Base-by-base conservation (phyloP, 2,329 filamentous ascomycete species). In the Neocucurbitaria cava region DNA sequence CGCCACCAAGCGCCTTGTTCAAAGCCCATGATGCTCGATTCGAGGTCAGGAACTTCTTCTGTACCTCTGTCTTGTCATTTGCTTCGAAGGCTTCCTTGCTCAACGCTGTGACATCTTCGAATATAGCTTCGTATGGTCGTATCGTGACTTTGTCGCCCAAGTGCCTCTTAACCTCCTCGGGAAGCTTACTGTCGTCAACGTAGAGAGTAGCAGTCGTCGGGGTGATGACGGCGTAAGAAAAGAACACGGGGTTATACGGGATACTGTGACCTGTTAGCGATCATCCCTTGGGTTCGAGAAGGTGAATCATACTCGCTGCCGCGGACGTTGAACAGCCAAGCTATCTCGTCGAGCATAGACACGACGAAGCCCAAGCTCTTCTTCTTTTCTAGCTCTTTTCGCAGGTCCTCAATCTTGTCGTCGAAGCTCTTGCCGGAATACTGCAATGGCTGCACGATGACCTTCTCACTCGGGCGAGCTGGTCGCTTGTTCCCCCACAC, bases 201-300 rank as follows among this genome's bases (percentile, higher is more conserved):
- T 97, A 99, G 5, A 99, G 83, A 1, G 88, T 92, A 21, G 89
- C 91, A 1, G 86, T 81, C 1, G 75, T 87, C 1, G 88, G 86
- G 2, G 95, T 98, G 59, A 99, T 81, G 38, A 95, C 85, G 40
- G 94, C 94, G 70, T 98, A 99, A 15, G 94, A 95, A 78, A 98
- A 98, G 81, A 99, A 98, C 45, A 99, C 95, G 0, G 95, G 95
- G 72, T 99, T 99, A 80, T 95, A 99, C 0, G 92, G 91, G 62
- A 99, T 98, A 73, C 83, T 85, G 64, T 35, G 23, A 13, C 15
- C 15, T 18, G 49, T 68, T 39, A 68, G 64, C 51, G 11, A 2
- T 20, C 17, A 18, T 20, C 7, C 7, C 4, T 20, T n/a, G 17
- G 38, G 3, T 5, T 36, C 11, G 17, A 46, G 26, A 20, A 9